Evolutionary conservation across 176 grass and related monocot genomes (phyloP).

Genomic region (Elaeis guineensis): DNA sequence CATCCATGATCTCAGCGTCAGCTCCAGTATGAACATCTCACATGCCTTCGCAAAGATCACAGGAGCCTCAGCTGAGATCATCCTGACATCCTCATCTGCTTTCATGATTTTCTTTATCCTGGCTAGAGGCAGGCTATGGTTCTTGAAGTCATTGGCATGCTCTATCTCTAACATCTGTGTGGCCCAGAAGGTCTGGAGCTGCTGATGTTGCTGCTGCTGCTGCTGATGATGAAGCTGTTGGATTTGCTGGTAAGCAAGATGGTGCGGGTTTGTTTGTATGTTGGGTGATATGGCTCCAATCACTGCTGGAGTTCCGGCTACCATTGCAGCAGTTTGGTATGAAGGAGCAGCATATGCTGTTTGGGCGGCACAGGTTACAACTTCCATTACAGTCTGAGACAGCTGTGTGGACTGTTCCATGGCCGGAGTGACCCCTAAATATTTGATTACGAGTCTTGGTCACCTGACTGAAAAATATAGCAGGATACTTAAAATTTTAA

Average conservation of each 20-base stretch:
- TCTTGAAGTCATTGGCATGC: constrained; percentile 34
- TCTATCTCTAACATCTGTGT: constrained; percentile 46
- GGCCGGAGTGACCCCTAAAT: neutral
- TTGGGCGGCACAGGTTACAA: constrained; percentile 7
- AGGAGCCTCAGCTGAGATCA: constrained; percentile 51
- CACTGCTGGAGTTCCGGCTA: constrained; percentile 15
- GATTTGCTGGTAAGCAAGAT: constrained; percentile 4
- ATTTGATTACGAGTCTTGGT: too few relatives aligned
- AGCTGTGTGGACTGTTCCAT: constrained; percentile 48
- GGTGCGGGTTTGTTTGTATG: constrained; percentile 7
- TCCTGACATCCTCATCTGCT: constrained; percentile 51
- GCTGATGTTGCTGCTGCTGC: too few relatives aligned
- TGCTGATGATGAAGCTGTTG: constrained; percentile 10
- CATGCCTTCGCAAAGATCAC: constrained; percentile 58
- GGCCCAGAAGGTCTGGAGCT: constrained; percentile 29
- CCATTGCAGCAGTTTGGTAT: constrained; percentile 25
- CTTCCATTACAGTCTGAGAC: constrained; percentile 22
- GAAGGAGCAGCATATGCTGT: constrained; percentile 21
- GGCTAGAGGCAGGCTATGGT: constrained; percentile 40
- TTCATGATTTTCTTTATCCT: constrained; percentile 87
- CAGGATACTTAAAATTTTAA: too few relatives aligned
- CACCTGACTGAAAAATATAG: too few relatives aligned
- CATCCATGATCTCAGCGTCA: constrained; percentile 46
- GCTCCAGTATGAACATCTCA: constrained; percentile 71
- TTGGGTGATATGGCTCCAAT: constrained; percentile 9